Conservation (phyloP, 179 eudicot genomes). For the Patellifolia procumbens region DNA sequence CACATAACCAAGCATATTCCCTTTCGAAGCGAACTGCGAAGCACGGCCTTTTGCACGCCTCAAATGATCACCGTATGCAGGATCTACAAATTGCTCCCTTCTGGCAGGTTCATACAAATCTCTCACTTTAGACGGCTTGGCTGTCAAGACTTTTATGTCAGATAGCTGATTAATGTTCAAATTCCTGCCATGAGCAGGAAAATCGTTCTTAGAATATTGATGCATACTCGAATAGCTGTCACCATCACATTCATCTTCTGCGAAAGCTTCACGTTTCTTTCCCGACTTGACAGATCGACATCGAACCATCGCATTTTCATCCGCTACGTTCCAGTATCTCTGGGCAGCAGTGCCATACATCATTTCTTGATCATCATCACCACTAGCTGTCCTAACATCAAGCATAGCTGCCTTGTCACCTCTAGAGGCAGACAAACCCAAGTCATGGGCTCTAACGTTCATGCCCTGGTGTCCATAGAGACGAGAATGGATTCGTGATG, state of each 20-base stretch:
- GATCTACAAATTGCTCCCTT: slow-evolving; percentile 47
- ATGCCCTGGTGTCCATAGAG: slow-evolving; percentile 38
- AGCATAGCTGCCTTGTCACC: too few relatives aligned
- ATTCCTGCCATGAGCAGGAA: slow-evolving; percentile 49
- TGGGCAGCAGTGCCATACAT: slow-evolving; percentile 50
- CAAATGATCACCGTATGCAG: slow-evolving; percentile 47
- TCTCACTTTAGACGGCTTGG: slow-evolving; percentile 67
- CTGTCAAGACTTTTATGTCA: slow-evolving; percentile 69
- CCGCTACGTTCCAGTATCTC: slow-evolving; percentile 45
- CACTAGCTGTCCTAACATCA: slow-evolving; percentile 36
- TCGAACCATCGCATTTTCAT: slow-evolving; percentile 38
- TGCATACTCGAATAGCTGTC: slow-evolving; percentile 44
- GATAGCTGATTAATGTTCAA: slow-evolving; percentile 71
- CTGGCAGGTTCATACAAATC: slow-evolving; percentile 44
- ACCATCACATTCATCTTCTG: slow-evolving; percentile 40
- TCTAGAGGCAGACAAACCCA: slow-evolving; percentile 35
- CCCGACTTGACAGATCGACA: slow-evolving; percentile 45
- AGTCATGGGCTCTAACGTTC: slow-evolving; percentile 42
- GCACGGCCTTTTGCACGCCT: slow-evolving; percentile 43
- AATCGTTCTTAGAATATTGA: slow-evolving; percentile 37
- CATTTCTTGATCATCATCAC: slow-evolving; percentile 46
- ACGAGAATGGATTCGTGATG: slow-evolving; percentile 33
- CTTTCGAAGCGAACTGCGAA: slow-evolving; percentile 41
- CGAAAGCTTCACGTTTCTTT: slow-evolving; percentile 49
- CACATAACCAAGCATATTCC: too few relatives aligned